phyloP scores from a whole-genome alignment of 2,329 filamentous ascomycete species.

The Colletotrichum agaves region DNA sequence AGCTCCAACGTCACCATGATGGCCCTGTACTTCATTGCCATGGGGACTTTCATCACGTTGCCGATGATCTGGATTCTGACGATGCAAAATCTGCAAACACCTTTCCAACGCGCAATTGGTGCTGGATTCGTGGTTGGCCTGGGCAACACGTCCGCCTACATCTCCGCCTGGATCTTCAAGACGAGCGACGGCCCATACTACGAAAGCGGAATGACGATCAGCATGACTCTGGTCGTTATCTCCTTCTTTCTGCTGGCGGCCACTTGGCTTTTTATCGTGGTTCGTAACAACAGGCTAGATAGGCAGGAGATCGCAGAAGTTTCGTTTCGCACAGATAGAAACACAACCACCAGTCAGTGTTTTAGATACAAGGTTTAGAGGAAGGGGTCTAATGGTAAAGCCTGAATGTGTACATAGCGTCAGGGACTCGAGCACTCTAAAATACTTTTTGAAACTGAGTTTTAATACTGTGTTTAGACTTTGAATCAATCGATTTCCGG shows the following conservation, averaged over 20 bases:
- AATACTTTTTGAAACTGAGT: too few relatives aligned
- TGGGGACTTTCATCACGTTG: conserved; percentile 36
- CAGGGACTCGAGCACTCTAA: too few relatives aligned
- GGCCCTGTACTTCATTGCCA: conserved; percentile 37
- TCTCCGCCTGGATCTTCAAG: conserved; percentile 40
- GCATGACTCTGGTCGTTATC: conserved; percentile 29
- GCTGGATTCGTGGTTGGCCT: conserved; percentile 52
- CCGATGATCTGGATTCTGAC: conserved; percentile 39
- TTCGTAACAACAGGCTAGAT: conserved; percentile 27
- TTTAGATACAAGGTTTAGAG: background rate
- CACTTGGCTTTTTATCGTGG: conserved; percentile 29
- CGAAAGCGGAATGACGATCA: conserved; percentile 33
- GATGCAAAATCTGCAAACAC: conserved; percentile 36
- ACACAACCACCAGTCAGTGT: background rate
- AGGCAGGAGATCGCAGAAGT: background rate
- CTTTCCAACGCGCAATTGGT: conserved; percentile 41
- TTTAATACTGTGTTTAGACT: too few relatives aligned
- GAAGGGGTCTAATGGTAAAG: background rate
- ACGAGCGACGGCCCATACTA: conserved; percentile 37
- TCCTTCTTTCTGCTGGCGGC: conserved; percentile 13
- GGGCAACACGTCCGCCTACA: conserved; percentile 46
- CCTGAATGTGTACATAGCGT: background rate
- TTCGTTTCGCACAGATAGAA: background rate
- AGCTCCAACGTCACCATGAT: conserved; percentile 33
- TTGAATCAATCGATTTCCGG: too few relatives aligned